Percentiles rank a stretch among this genome's conserved stretches.
Conservation (phyloP, 2,329 filamentous ascomycete species). For the Coniochaeta sp. region DNA sequence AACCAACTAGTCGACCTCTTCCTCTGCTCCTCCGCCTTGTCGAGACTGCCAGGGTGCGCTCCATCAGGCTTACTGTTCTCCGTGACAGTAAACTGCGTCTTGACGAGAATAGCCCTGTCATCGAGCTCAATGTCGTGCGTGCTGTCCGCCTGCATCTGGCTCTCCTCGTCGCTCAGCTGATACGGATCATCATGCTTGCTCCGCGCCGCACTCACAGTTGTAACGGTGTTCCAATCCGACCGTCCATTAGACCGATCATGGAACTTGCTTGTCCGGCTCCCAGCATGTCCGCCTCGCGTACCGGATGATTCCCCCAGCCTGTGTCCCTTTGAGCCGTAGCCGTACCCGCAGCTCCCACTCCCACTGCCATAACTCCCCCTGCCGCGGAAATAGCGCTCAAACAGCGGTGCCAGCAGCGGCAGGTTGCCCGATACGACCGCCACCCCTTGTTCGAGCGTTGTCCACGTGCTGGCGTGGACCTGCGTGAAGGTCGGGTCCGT, state of each 20-base stretch:
- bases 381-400: conserved; percentile 8
- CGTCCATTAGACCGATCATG: too few relatives aligned
- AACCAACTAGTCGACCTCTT: too few relatives aligned
- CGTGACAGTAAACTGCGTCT: conserved; percentile 6
- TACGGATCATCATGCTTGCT: conserved; percentile 3
- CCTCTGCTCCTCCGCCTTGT: too few relatives aligned
- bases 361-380: not conserved
- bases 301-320: not conserved
- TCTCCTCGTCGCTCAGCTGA: not conserved
- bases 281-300: not conserved
- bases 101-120: conserved; percentile 7
- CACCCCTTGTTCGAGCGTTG: conserved; percentile 7
- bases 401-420: conserved; percentile 6
- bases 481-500: conserved; percentile 9
- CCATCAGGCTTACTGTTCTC: not conserved
- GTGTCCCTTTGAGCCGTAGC: not conserved
- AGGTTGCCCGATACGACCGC: conserved; percentile 7
- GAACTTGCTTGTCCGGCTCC: not conserved
- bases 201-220: not conserved
- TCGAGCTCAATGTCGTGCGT: not conserved
- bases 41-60: too few relatives aligned
- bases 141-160: not conserved
- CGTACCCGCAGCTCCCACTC: not conserved
- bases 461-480: conserved; percentile 10
- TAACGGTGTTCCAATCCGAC: too few relatives aligned